These are phyloP conservation scores for Bocquillonia castaneifolia DNA, from an alignment of 441 rosid genomes.

Conservation along the genomic window DNA sequence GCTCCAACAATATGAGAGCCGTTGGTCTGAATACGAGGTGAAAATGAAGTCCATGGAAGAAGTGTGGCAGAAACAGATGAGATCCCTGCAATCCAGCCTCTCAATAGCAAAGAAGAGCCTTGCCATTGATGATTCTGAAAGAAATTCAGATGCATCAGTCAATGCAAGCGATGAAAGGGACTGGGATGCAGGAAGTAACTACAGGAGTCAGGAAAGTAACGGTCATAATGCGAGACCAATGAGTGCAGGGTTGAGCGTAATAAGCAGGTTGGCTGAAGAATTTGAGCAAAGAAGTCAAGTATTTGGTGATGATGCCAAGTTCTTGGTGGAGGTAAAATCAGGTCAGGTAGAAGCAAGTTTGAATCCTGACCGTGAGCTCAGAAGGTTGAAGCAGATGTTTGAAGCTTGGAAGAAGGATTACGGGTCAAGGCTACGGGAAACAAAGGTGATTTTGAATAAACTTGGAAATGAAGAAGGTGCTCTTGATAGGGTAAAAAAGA, in stretches of 20 bases:
- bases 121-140: constrained; percentile 70
- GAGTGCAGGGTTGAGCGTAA: constrained; percentile 81
- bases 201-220: constrained; percentile 59
- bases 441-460: constrained; percentile 77
- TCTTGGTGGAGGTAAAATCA: constrained; percentile 93
- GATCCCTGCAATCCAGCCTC: constrained; percentile 91
- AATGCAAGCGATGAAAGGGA: constrained; percentile 74
- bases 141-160: constrained; percentile 90
- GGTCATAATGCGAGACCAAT: constrained; percentile 54
- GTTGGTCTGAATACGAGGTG: constrained; percentile 92
- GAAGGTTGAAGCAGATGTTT: constrained; percentile 90
- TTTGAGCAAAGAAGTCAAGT: constrained; percentile 96
- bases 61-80: constrained; percentile 98
- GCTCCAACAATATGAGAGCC: constrained; percentile 87
- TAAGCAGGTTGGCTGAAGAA: constrained; percentile 86
- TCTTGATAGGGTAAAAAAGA: constrained; percentile 65
- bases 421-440: constrained; percentile 69
- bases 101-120: constrained; percentile 98
- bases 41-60: constrained; percentile 99
- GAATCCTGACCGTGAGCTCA: constrained; percentile 83
- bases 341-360: constrained; percentile 93
- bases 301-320: constrained; percentile 95
- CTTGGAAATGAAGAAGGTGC: constrained; percentile 80
- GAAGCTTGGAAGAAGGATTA: constrained; percentile 99
- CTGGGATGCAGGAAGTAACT: constrained; percentile 65